Evolutionary conservation across 2,329 filamentous ascomycete genomes (phyloP).

Genomic region (Colletotrichum limetticola): DNA sequence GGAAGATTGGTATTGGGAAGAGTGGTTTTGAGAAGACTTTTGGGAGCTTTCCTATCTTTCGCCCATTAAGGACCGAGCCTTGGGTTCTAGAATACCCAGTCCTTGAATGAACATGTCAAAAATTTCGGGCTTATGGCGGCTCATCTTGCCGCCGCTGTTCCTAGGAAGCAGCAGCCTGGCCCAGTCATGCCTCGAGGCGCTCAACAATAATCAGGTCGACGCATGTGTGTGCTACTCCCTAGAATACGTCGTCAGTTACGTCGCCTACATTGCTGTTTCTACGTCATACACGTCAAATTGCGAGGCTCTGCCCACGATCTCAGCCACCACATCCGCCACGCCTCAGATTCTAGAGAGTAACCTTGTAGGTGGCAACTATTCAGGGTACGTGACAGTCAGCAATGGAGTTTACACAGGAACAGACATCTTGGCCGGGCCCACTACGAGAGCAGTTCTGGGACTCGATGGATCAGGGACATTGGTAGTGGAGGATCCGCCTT

Average conservation of each 20-base stretch:
- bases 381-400: constrained; percentile 8
- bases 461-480: constrained; percentile 3
- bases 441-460: background rate
- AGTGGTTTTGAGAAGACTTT: background rate
- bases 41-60: background rate
- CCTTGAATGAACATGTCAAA: background rate
- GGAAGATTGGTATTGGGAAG: background rate
- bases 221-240: constrained; percentile 27
- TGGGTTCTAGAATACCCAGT: background rate
- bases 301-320: background rate
- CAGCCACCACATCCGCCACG: background rate
- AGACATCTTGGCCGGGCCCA: constrained; percentile 18
- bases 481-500: constrained; percentile 17
- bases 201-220: constrained; percentile 15
- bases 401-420: constrained; percentile 19
- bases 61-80: background rate
- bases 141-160: constrained; percentile 12
- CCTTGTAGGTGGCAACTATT: background rate
- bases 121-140: constrained; percentile 9
- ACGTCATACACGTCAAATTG: constrained; percentile 27
- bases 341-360: background rate
- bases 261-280: constrained; percentile 27
- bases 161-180: constrained; percentile 2
- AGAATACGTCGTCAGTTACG: constrained; percentile 30
- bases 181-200: constrained; percentile 27